Conservation (phyloP, 495 filamentous ascomycete genomes). For the Xylaria venustula region DNA sequence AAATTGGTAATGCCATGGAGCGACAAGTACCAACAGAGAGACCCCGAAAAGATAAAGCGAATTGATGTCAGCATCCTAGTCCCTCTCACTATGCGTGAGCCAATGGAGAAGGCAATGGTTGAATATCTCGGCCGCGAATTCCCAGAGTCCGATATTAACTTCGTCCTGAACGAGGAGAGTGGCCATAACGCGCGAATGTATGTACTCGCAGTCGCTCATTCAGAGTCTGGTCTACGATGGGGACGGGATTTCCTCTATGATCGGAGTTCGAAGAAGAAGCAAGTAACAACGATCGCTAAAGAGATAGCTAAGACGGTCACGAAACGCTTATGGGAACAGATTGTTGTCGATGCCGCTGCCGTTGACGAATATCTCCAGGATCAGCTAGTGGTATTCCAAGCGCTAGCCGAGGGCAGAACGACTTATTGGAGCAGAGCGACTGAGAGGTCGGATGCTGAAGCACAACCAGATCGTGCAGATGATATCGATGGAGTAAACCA, state of each 20-base stretch:
- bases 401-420: conserved; percentile 59
- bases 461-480: conserved; percentile 15
- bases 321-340: conserved; percentile 57
- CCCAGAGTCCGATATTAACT: conserved; percentile 47
- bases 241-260: conserved; percentile 61
- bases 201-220: conserved; percentile 70
- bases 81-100: conserved; percentile 43
- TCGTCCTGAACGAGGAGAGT: conserved; percentile 57
- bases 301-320: conserved; percentile 52
- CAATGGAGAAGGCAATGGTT: conserved; percentile 36
- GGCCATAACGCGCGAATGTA: conserved; percentile 62
- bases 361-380: conserved; percentile 76
- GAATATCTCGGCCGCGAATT: conserved; percentile 37
- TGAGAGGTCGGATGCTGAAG: conserved; percentile 12
- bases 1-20: conserved; percentile 42
- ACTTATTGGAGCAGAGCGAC: conserved; percentile 23
- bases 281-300: conserved; percentile 33
- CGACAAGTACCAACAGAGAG: conserved; percentile 9
- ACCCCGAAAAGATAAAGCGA: conserved; percentile 43
- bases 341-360: conserved; percentile 49
- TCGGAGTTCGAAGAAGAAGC: conserved; percentile 46
- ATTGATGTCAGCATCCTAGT: conserved; percentile 61
- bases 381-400: conserved; percentile 80
- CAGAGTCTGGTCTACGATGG: conserved; percentile 58
- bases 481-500: background rate